A percentile compares a stretch with the other conserved stretches of the same genome.
Conservation (phyloP, 306 rosid genomes). For the Citrullus amarus region DNA sequence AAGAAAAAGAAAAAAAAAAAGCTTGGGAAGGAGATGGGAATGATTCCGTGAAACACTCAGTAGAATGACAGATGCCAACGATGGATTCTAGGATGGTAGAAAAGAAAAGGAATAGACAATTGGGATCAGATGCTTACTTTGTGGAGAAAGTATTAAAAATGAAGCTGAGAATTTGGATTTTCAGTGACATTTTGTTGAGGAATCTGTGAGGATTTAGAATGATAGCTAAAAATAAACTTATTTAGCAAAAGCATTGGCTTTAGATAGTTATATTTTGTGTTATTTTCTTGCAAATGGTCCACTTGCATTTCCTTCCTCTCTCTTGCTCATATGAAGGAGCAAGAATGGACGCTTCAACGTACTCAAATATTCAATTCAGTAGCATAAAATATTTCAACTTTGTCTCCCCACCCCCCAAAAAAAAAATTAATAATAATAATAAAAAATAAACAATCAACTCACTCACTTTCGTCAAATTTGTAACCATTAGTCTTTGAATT, state of each 20-base stretch:
- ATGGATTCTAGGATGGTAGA: conserved; percentile 19
- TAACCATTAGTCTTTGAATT: background rate
- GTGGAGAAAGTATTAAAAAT: background rate
- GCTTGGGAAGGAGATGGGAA: conserved; percentile 13
- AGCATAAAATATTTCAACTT: background rate
- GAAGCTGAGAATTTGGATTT: background rate
- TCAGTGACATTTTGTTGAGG: background rate
- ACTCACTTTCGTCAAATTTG: no score
- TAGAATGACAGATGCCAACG: background rate
- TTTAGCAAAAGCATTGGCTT: background rate
- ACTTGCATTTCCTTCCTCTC: background rate
- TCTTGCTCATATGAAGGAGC: background rate
- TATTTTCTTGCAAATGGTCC: background rate
- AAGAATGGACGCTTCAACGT: background rate
- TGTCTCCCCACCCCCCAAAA: no score
- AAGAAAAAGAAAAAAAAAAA: background rate
- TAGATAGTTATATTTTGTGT: background rate
- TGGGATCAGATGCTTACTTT: conserved; percentile 53
- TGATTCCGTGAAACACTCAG: conserved; percentile 7
- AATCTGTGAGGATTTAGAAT: background rate
- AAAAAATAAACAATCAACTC: no score
- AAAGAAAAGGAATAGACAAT: conserved; percentile 16
- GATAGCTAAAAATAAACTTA: background rate
- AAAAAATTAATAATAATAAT: no score
- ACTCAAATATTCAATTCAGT: background rate